phyloP scores from a whole-genome alignment of 306 rosid genomes.

The Morella rubra region DNA sequence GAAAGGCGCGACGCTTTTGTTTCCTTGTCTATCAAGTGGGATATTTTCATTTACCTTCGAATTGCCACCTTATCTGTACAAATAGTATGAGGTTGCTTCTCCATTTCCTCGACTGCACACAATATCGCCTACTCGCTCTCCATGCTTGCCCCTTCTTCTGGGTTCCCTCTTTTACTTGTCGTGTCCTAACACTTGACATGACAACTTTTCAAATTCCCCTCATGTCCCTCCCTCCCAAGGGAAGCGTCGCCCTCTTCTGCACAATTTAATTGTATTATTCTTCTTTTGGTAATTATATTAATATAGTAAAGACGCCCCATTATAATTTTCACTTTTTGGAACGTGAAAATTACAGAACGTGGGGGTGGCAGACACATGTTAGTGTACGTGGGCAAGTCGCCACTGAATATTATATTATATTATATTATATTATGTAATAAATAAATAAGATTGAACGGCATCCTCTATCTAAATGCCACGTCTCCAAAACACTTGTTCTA shows the following conservation, averaged over 20 bases:
- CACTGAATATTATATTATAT: background rate
- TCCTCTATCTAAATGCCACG: background rate
- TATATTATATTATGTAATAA: too few relatives aligned
- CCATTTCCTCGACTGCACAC: background rate
- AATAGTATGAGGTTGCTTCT: background rate
- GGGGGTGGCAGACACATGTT: background rate
- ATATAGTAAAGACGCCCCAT: too few relatives aligned
- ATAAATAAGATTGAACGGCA: too few relatives aligned
- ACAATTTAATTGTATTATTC: too few relatives aligned
- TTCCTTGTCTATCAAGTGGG: background rate
- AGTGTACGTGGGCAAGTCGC: background rate
- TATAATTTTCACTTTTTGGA: too few relatives aligned
- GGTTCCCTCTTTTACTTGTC: background rate
- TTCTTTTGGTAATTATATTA: too few relatives aligned
- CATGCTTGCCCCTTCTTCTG: background rate
- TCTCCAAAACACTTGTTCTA: background rate
- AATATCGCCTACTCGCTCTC: background rate
- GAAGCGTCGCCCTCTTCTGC: background rate
- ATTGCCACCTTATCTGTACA: too few relatives aligned
- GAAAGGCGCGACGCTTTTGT: background rate
- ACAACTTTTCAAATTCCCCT: too few relatives aligned
- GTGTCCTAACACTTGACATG: too few relatives aligned
- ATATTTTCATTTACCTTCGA: too few relatives aligned
- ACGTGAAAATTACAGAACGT: too few relatives aligned
- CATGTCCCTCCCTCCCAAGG: too few relatives aligned